Evolutionary conservation across 2,329 filamentous ascomycete genomes (phyloP).

Genomic region (Amauroascus verrucosus): DNA sequence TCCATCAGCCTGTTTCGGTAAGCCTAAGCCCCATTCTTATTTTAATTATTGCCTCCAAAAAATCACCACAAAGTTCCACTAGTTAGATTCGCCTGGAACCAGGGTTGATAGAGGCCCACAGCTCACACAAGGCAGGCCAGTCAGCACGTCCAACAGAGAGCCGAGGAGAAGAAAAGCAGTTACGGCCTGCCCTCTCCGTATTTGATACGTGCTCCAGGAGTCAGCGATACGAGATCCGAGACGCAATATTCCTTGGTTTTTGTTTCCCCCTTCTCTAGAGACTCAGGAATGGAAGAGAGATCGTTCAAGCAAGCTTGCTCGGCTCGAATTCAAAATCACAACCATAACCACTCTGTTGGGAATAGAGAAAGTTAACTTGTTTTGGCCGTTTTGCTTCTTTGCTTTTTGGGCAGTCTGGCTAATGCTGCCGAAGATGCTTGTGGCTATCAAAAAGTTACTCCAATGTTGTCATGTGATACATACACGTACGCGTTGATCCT

Average conservation of each 20-base stretch:
- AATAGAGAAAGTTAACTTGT: not conserved
- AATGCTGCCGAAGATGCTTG: too few species aligned
- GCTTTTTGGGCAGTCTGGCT: too few species aligned
- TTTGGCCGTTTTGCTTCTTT: not conserved
- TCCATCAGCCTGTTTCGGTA: not conserved
- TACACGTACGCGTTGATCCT: too few species aligned
- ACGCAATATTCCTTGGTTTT: too few species aligned
- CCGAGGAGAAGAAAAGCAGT: not conserved
- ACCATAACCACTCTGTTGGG: constrained; percentile 10
- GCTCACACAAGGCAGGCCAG: not conserved
- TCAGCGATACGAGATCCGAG: not conserved
- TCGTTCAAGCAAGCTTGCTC: constrained; percentile 10
- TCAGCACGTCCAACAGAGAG: not conserved
- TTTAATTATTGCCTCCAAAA: too few species aligned
- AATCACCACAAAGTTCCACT: not conserved
- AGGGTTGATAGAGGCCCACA: too few species aligned
- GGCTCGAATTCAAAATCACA: constrained; percentile 9
- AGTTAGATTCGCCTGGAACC: too few species aligned
- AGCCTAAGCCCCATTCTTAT: not conserved
- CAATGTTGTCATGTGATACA: too few species aligned
- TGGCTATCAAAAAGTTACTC: too few species aligned
- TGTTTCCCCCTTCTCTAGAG: too few species aligned
- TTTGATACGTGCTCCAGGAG: not conserved
- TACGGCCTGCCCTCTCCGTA: not conserved
- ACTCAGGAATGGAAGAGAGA: not conserved